Conservation (phyloP, 352 stramenopile genomes). For the Peronospora farinosa region DNA sequence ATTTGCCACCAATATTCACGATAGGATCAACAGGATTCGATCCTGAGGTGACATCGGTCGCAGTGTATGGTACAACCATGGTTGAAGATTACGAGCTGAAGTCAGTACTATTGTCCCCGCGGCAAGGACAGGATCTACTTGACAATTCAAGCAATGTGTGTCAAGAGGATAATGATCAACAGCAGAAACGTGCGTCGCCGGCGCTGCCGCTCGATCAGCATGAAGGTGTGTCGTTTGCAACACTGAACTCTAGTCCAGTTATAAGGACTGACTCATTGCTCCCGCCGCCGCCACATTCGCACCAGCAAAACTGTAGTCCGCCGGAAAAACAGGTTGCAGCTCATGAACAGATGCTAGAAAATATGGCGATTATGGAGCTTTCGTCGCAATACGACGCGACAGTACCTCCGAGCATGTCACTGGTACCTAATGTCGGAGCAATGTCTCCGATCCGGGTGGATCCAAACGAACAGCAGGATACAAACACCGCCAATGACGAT, state of each 20-base stretch:
- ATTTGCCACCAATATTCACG: slow-evolving; percentile 28
- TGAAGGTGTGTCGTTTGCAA: not conserved
- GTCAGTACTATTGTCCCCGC: slow-evolving; percentile 30
- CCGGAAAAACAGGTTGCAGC: slow-evolving; percentile 3
- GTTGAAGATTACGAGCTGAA: slow-evolving; percentile 34
- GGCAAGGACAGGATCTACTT: slow-evolving; percentile 10
- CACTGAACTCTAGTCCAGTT: slow-evolving; percentile 5
- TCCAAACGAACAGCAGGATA: slow-evolving; percentile 10
- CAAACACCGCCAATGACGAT: not conserved
- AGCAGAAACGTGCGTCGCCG: slow-evolving; percentile 7
- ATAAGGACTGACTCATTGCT: slow-evolving; percentile 14
- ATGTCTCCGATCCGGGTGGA: slow-evolving; percentile 16
- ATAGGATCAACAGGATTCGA: slow-evolving; percentile 28
- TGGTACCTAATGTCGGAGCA: slow-evolving; percentile 12
- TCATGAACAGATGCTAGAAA: slow-evolving; percentile 6
- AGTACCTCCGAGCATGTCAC: too few relatives aligned
- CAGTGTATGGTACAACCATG: slow-evolving; percentile 1
- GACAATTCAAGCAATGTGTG: slow-evolving; percentile 3
- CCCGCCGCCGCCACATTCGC: slow-evolving; percentile 11
- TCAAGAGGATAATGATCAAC: slow-evolving; percentile 1
- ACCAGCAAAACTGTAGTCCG: slow-evolving; percentile 10
- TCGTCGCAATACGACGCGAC: slow-evolving; percentile 10
- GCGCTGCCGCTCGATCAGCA: slow-evolving; percentile 7
- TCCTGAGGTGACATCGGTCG: slow-evolving; percentile 5
- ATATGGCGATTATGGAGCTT: slow-evolving; percentile 10